Evolutionary conservation across 306 rosid species (phyloP), one percentile per base, ranked within the genome.

Genomic region (Dryas alaskensis): DNA sequence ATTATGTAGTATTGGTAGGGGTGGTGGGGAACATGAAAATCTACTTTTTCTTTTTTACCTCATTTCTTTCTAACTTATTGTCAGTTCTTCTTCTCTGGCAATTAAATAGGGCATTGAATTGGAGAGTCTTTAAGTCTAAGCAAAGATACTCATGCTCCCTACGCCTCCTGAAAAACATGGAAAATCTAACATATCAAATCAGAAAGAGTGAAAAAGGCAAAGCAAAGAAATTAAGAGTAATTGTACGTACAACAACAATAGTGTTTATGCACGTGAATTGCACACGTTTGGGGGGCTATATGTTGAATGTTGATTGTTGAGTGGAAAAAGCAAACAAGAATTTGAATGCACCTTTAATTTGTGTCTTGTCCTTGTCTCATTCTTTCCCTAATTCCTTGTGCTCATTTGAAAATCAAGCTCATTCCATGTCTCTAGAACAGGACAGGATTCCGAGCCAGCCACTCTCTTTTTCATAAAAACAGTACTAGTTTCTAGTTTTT

Each of bases 1-100:
- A 9, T 60, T 12, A 60, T 40, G 69, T 16, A 19, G 64, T 22
- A 63, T 8, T 60, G 86, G 92, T 84, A 77, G 90, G 92, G 89
- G 84, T 67, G 84, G 80, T 83, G 75, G 96, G 90, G 84, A 79
- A 84, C 96, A 90, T 73, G 14, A 55, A 8, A 60, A 10, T 14
- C 48, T 67, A 19, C 82, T 22, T 83, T 76, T 73, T 63, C 19
- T 50, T 78, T 58, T 70, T 72, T 63, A 55, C 53, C 67, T 49
- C 47, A 48, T 66, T 39, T 60, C 55, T 51, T 31, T 13, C 1
- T 39, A 14, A 61, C 37, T 31, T 31, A 3, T 80, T 72, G 73
- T 17, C 45, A 76, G 4, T 25, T 67, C 50, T 66, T 53, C 67
- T 73, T 31, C 37, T 31, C 37, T 31, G 37, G 37, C 2, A 31